Conservation (phyloP, 108 stramenopile species). For the Cyclostephanos tholiformis region DNA sequence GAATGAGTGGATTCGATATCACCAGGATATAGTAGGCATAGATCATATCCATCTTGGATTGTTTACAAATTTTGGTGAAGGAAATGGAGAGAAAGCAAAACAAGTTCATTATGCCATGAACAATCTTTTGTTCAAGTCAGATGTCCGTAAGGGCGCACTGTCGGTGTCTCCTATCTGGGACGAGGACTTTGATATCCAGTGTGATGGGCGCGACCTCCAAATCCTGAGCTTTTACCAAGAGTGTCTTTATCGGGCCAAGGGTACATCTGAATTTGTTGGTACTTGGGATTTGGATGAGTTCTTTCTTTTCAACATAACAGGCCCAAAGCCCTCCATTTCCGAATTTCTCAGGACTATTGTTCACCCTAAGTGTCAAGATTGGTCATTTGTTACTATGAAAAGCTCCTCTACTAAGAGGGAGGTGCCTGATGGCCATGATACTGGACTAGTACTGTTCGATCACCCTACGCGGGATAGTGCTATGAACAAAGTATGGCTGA, state of each 20-base stretch:
- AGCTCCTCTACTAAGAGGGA: not conserved
- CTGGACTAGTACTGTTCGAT: not conserved
- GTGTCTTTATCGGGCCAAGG: conserved; percentile 42
- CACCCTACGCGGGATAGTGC: not conserved
- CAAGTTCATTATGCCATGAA: not conserved
- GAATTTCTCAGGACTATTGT: not conserved
- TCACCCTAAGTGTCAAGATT: not conserved
- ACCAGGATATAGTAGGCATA: not conserved
- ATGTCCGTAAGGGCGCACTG: not conserved
- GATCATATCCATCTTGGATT: conserved; percentile 8
- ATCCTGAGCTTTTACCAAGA: conserved; percentile 39
- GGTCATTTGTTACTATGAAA: not conserved
- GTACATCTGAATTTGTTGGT: conserved; percentile 23
- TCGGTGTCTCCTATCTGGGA: not conserved
- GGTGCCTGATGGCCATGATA: not conserved
- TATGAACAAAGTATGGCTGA: not conserved
- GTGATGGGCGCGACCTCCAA: not conserved
- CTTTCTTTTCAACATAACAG: not conserved
- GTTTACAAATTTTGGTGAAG: conserved; percentile 1
- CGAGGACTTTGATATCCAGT: conserved; percentile 7
- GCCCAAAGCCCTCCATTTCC: not conserved
- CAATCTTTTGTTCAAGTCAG: not conserved
- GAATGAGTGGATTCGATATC: conserved; percentile 1
- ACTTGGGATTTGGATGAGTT: conserved; percentile 49
- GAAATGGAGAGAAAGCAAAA: not conserved